Percentiles rank a stretch among this genome's conserved stretches.
phyloP scores from a whole-genome alignment of 306 rosid species.

The Lathyrus aphaca region DNA sequence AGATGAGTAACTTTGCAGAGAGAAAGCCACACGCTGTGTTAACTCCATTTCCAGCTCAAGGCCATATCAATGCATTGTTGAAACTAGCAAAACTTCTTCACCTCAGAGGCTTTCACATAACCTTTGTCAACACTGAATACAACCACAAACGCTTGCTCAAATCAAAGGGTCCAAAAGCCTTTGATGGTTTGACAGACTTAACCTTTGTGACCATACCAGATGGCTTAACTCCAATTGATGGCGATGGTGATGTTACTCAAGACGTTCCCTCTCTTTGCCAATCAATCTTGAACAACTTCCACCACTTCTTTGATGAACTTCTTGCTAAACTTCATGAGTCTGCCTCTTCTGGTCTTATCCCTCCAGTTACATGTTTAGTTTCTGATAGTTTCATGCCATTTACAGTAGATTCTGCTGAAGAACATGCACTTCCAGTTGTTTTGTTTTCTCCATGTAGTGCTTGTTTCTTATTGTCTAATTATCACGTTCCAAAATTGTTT shows the following conservation, averaged over 20 bases:
- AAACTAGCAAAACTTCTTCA: conserved; percentile 19
- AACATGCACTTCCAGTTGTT: neutral
- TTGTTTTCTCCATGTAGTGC: neutral
- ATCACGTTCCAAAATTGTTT: neutral
- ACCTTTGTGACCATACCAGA: conserved; percentile 32
- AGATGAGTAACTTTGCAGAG: neutral
- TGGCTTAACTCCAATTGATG: conserved; percentile 32
- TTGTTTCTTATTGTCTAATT: neutral
- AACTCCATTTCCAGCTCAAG: conserved; percentile 13
- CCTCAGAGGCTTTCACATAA: conserved; percentile 18
- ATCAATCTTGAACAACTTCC: conserved; percentile 13
- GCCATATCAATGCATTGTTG: conserved; percentile 10
- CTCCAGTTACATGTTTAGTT: conserved; percentile 28
- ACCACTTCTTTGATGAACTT: conserved; percentile 17
- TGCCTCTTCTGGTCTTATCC: conserved; percentile 11
- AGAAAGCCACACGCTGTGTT: conserved; percentile 12
- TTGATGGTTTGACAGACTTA: neutral
- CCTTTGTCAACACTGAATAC: conserved; percentile 13
- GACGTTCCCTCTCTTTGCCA: conserved; percentile 4
- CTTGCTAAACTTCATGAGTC: conserved; percentile 15
- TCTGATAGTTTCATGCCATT: conserved; percentile 12
- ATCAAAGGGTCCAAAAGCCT: neutral
- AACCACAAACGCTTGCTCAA: conserved; percentile 4
- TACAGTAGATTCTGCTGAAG: conserved; percentile 9
- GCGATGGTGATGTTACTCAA: conserved; percentile 16